phyloP scores from a whole-genome alignment of 164 flowering plant species.

The Echeveria elegans region DNA sequence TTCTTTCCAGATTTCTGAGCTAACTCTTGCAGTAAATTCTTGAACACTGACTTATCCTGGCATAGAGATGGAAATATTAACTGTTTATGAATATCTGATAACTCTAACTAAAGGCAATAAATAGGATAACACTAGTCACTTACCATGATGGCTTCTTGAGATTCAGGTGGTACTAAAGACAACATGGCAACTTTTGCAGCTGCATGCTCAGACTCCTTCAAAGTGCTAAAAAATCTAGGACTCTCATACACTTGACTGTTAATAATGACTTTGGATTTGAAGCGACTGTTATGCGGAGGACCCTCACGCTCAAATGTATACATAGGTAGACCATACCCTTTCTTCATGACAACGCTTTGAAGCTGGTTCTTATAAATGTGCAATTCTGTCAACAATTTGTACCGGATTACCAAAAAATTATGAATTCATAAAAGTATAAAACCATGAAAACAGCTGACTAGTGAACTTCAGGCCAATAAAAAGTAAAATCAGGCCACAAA shows the following conservation, averaged over 20 bases:
- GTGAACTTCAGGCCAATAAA: too few species aligned
- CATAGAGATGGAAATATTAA: background rate
- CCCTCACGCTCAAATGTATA: background rate
- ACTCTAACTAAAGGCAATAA: background rate
- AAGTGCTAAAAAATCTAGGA: background rate
- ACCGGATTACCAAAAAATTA: background rate
- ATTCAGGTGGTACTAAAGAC: slow-evolving; percentile 27
- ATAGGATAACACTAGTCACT: background rate
- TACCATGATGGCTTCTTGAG: slow-evolving; percentile 35
- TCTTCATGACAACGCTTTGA: background rate
- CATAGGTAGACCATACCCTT: background rate
- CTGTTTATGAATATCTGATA: background rate
- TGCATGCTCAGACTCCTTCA: slow-evolving; percentile 5
- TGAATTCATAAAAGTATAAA: too few species aligned
- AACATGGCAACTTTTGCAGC: slow-evolving; percentile 54
- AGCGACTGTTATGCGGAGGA: background rate
- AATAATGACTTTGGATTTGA: background rate
- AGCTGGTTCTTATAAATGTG: background rate
- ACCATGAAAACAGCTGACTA: too few species aligned
- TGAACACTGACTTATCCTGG: slow-evolving; percentile 36
- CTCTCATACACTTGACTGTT: background rate
- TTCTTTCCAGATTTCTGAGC: slow-evolving; percentile 34
- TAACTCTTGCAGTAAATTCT: slow-evolving; percentile 53
- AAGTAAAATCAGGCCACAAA: too few species aligned
- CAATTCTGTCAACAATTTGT: background rate